Evolutionary conservation across 768 basidiomycete species (phyloP), one percentile per base, ranked within the genome.

Genomic region (Nidularia sp.): DNA sequence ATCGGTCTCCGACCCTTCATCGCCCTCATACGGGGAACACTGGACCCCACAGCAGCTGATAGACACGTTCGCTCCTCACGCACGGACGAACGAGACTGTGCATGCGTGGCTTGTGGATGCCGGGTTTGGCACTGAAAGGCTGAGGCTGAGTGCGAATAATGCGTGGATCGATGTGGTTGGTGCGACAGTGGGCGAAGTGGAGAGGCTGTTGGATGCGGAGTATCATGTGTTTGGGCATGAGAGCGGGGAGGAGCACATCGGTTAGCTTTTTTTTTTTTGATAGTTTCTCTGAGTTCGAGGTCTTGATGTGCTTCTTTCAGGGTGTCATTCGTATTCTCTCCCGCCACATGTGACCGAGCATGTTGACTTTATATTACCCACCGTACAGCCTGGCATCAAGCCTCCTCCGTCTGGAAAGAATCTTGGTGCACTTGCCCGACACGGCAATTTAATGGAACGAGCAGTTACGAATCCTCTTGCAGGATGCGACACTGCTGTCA

Each of bases 281-380:
- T n/a, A 39, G n/a, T n/a, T 42, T 4, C 49, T 48, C 6, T 49
- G 32, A 8, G 36, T 9, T n/a, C n/a, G n/a, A 39, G 8, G n/a
- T 9, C n/a, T 9, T 39, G 36, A 39, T 39, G n/a, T 39, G 8
- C 36, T 39, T 9, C 36, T 39, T 8, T n/a, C n/a, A 70, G 66
- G 58, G 4, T 67, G 62, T 42, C 61, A 70, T 25, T 62, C 65
- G 5, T 73, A 73, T 52, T 62, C 59, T 18, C 57, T 73, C 29
- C 70, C 71, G 0, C 53, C 25, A 9, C 57, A 63, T 49, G 55
- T 73, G 8, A 57, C 54, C 1, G 54, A 58, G 2, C 63, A 68
- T 41, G 58, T 73, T 29, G 71, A 73, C 46, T 55, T 70, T 39
- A 62, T 73, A 6, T 67, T 59, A n/a, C 71, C 71, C 8, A 70